phyloP scores from a whole-genome alignment of 1,139 yeast genomes.

The Scheffersomyces lignicola region DNA sequence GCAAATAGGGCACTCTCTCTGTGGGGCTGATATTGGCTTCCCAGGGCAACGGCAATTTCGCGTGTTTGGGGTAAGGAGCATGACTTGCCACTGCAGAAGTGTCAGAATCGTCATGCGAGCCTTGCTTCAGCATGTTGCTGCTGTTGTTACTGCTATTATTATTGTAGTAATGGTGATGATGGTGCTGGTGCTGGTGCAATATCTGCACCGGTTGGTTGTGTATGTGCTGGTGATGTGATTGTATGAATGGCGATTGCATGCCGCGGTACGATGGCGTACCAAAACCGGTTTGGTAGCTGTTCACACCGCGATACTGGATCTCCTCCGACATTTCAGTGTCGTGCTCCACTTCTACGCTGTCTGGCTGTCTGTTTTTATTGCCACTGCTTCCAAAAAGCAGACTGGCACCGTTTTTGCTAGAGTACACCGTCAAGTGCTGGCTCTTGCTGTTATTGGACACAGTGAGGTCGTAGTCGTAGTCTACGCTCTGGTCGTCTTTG shows the following conservation, averaged over 20 bases:
- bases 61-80: conserved; percentile 5
- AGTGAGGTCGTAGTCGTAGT: conserved; percentile 22
- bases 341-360: neutral
- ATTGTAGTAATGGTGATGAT: neutral
- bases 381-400: neutral
- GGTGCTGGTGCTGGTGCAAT: conserved; percentile 2
- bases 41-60: conserved; percentile 51
- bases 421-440: neutral
- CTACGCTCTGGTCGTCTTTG: conserved; percentile 12
- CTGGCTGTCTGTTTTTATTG: neutral
- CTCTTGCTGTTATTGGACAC: neutral
- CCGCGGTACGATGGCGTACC: neutral
- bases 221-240: conserved; percentile 1
- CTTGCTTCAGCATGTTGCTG: neutral
- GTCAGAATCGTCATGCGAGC: neutral
- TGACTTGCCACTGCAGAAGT: neutral
- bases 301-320: neutral
- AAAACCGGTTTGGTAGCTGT: too few species aligned
- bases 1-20: conserved; percentile 47
- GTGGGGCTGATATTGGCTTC: conserved; percentile 34
- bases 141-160: neutral
- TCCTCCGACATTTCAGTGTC: conserved; percentile 1
- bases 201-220: conserved; percentile 4
- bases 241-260: neutral
- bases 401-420: neutral